phyloP scores from a whole-genome alignment of 1,284 basidiomycete species.

The Ceratobasidium theobromae region DNA sequence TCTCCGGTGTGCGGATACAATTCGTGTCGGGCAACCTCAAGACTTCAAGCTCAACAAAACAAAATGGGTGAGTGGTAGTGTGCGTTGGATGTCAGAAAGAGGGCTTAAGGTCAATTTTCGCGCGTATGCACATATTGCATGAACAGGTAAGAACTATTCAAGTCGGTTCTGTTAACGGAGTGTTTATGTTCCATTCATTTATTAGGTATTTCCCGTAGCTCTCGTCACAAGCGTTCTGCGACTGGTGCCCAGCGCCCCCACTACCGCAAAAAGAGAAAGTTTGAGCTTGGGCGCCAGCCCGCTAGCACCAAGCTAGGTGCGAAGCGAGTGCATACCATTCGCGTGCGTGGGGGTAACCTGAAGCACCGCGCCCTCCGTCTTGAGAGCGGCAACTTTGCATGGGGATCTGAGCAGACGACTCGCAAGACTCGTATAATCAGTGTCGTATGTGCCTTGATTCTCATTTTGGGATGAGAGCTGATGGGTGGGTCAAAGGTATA shows the following conservation, averaged over 20 bases:
- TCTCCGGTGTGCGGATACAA: conserved; percentile 7
- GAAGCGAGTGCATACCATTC: conserved; percentile 91
- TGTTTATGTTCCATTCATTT: no score
- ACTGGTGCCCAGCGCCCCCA: conserved; percentile 91
- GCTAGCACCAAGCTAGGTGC: conserved; percentile 92
- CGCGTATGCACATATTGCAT: not conserved
- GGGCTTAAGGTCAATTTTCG: not conserved
- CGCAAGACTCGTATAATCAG: conserved; percentile 92
- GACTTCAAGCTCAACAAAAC: conserved; percentile 28
- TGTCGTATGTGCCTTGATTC: conserved; percentile 67
- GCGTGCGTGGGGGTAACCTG: conserved; percentile 88
- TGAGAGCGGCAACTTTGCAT: conserved; percentile 94
- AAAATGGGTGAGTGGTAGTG: conserved; percentile 28
- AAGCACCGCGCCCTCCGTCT: conserved; percentile 94
- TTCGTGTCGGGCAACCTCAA: conserved; percentile 14
- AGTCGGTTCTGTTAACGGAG: not conserved
- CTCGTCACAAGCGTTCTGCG: conserved; percentile 92
- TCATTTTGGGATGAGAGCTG: not conserved
- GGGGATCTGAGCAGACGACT: conserved; percentile 90
- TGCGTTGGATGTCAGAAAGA: not conserved
- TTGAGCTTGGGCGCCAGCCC: conserved; percentile 94
- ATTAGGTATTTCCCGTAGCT: conserved; percentile 89
- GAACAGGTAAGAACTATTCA: conserved; percentile 7
- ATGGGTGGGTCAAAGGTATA: conserved; percentile 67
- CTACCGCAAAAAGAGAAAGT: conserved; percentile 99